Percentiles rank a stretch among this genome's conserved stretches.
Conservation (phyloP, 2,329 filamentous ascomycete genomes). For the Hypoxylon sp. region DNA sequence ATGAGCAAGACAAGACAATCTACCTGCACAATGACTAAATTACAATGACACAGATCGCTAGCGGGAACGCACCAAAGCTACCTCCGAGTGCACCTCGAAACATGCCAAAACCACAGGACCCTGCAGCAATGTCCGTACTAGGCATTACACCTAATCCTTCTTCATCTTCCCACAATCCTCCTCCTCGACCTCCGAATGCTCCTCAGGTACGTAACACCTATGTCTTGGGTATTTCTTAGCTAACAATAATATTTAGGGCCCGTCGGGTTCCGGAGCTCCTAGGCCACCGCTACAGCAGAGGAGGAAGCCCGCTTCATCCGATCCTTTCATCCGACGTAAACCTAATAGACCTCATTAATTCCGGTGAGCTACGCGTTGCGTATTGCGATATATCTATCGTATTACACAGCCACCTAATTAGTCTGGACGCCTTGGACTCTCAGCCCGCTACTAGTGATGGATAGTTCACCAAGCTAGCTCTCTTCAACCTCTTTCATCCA, state of each 20-base stretch:
- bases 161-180: constrained; percentile 28
- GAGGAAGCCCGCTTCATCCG: constrained; percentile 35
- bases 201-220: constrained; percentile 45
- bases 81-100: constrained; percentile 50
- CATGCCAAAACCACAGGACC: constrained; percentile 51
- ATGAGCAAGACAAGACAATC: background rate
- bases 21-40: constrained; percentile 30
- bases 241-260: constrained; percentile 45
- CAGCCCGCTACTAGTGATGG: background rate
- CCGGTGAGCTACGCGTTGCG: background rate
- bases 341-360: constrained; percentile 47
- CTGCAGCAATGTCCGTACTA: constrained; percentile 52
- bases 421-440: background rate
- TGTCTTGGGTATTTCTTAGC: constrained; percentile 10
- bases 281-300: constrained; percentile 41
- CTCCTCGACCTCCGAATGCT: constrained; percentile 39
- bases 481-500: background rate
- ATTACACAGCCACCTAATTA: background rate
- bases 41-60: constrained; percentile 41
- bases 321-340: constrained; percentile 52
- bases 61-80: constrained; percentile 38
- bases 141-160: constrained; percentile 43
- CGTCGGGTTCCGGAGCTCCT: constrained; percentile 41
- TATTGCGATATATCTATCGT: constrained; percentile 1
- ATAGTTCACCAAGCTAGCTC: background rate